Base-by-base conservation (phyloP, 495 filamentous ascomycete species). In the Podospora comata region DNA sequence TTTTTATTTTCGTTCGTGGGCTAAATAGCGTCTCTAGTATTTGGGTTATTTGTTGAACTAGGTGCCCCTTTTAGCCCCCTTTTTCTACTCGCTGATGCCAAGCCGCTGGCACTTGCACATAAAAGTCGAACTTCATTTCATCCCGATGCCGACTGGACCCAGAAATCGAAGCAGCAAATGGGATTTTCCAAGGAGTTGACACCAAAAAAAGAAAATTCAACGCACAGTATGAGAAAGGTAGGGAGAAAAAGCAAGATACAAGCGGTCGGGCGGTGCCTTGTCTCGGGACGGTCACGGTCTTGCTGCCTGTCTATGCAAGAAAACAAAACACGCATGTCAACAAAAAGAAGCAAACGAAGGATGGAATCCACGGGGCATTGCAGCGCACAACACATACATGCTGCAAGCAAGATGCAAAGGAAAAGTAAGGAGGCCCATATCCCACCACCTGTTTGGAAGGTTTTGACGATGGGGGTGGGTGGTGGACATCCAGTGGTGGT, bases 281-380 rank as follows among this genome's bases (percentile, higher is more conserved):
- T 48, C 39, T 48, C 39, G 13, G 39, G 39, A 48, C 13, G 39
- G 13, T 16, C 39, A 48, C 39, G 39, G 13, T 48, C 39, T 48
- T 48, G 39, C 39, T 48, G 39, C 39, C 13, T 48, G 13, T 48
- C 39, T 48, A 48, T 48, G 39, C 39, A 48, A 48, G 39, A 48
- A 48, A 18, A 48, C 39, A 48, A 48, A 48, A 11, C 39, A 48
- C 39, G 39, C 39, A 48, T 48, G 39, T 48, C 39, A 48, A 32
- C 16, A 30, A 61, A 61, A 32, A 59, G 26, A 59, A 59, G 56
- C 19, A 59, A 59, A 59, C 19, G 56, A 59, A 59, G 56, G 56
- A 9, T 59, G 56, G 20, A 59, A 59, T 59, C 19, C 11, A 48
- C 39, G 39, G 39, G 9, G 39, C 6, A 16, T 11, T 48, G 39